These are phyloP conservation scores for Gomphus sp. DNA, from an alignment of 1,284 basidiomycete genomes.

Conservation along the genomic window DNA sequence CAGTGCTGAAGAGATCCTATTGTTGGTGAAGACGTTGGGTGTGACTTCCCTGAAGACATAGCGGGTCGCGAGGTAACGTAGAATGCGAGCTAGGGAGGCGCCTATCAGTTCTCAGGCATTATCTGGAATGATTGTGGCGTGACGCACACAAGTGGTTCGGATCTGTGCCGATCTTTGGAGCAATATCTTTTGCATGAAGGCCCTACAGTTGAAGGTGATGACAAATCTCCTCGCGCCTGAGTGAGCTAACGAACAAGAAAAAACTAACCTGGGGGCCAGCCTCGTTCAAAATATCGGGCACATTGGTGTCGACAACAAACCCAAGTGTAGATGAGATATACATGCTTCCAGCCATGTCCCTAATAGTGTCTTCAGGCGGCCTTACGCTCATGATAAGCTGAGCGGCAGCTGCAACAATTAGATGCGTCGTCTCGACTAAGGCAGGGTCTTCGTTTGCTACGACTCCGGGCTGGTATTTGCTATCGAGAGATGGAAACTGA, in stretches of 20 bases:
- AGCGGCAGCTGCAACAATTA: not conserved
- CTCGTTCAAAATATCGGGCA: not conserved
- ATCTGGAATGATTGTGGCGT: not conserved
- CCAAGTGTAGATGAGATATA: not conserved
- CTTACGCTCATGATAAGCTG: not conserved
- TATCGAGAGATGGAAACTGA: not conserved
- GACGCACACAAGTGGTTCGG: conserved; percentile 24
- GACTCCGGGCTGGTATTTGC: not conserved
- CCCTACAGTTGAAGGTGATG: conserved; percentile 16
- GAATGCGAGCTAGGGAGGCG: conserved; percentile 23
- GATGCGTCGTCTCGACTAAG: not conserved
- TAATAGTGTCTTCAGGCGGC: not conserved
- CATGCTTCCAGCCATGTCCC: not conserved
- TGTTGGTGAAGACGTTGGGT: conserved; percentile 35
- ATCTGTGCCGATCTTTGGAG: conserved; percentile 20
- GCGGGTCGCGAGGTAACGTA: conserved; percentile 30
- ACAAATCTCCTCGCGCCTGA: not conserved
- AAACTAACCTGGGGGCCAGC: not conserved
- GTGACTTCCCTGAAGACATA: conserved; percentile 33
- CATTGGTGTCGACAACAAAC: not conserved
- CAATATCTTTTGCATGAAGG: conserved; percentile 27
- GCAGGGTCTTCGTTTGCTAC: not conserved
- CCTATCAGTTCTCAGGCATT: not conserved
- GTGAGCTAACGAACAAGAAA: not conserved
- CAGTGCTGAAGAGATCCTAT: conserved; percentile 29